Base-by-base conservation (phyloP, 257 asterid species). In the Linaria vulgaris region DNA sequence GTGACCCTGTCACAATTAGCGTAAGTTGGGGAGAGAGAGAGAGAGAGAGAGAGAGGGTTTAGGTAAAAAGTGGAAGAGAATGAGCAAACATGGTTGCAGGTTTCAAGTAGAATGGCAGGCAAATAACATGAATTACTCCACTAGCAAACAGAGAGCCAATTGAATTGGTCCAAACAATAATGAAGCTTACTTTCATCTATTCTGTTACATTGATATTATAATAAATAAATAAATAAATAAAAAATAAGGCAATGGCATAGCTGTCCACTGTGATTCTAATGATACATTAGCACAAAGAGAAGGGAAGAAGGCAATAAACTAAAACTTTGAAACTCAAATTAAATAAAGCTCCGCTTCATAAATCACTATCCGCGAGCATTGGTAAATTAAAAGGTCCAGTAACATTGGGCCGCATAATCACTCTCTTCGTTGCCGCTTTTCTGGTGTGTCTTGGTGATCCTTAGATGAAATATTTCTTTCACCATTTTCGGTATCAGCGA, bases 361-460 rank as follows among this genome's bases (percentile, higher is more conserved):
- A 34, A 4, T 11, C 41, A 34, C 41, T 27, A 27, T 27, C 34
- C 34, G 34, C 41, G 1, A 7, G 10, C 10, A 11, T 34, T 3
- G 5, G 41, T 7, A 34, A 11, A 34, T 34, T 34, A 3, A 34
- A 3, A 1, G 12, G 17, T 39, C 16, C 6, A 27, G 48, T 17
- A 31, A 57, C 9, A 0, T 15, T 7, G 30, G 51, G 48, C 41
- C 31, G 70, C 59, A 72, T 16, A 27, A 70, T 69, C 76, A 64
- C 63, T 62, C 74, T 3, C 48, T 12, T 16, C 84, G 80, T 75
- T 61, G 78, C 38, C 94, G 81, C 70, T 85, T 87, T 39, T 68
- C 68, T 67, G 76, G 66, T 56, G 54, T 15, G 34, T 49, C 71
- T 50, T 56, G 57, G 41, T 54, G 64, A 68, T 72, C 69, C 41